Percentiles rank a stretch among this genome's conserved stretches.
These are phyloP conservation scores for Lyophyllum shimeji DNA, from an alignment of 768 basidiomycete species.

Conservation along the genomic window DNA sequence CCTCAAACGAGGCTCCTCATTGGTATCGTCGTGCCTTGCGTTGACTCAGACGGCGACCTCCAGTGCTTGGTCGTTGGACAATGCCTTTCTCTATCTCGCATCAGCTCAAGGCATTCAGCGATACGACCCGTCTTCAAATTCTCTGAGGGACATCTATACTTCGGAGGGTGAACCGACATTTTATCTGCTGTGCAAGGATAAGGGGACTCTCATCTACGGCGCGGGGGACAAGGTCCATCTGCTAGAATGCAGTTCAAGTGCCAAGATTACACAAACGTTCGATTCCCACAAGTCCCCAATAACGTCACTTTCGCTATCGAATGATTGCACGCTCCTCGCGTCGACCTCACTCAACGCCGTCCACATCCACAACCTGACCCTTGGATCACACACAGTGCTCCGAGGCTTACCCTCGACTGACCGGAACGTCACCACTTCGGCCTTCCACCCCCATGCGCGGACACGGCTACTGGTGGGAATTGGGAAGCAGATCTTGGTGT, in stretches of 20 bases:
- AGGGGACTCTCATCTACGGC: conserved; percentile 46
- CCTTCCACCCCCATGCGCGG: conserved; percentile 65
- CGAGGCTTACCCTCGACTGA: conserved; percentile 45
- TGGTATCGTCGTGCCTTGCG: conserved; percentile 38
- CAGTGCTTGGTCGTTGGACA: conserved; percentile 59
- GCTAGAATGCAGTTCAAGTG: conserved; percentile 43
- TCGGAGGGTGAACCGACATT: conserved; percentile 29
- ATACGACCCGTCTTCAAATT: conserved; percentile 49
- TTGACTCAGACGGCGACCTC: conserved; percentile 34
- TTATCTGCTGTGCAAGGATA: conserved; percentile 33
- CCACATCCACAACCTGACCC: conserved; percentile 60
- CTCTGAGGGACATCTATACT: conserved; percentile 42
- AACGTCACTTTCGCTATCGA: conserved; percentile 57
- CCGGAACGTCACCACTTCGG: conserved; percentile 44
- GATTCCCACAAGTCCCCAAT: conserved; percentile 50
- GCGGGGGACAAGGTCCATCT: conserved; percentile 45
- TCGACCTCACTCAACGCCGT: conserved; percentile 51
- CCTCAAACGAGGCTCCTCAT: conserved; percentile 45
- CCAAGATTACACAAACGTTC: conserved; percentile 47
- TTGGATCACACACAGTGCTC: conserved; percentile 52
- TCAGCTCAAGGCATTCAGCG: conserved; percentile 45
- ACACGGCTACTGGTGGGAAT: conserved; percentile 57
- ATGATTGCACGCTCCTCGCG: conserved; percentile 55
- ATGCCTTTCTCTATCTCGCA: conserved; percentile 52
- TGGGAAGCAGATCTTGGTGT: conserved; percentile 55